These are phyloP conservation scores for Myxozyma lipomycoides DNA, from an alignment of 805 yeast genomes.

Conservation along the genomic window DNA sequence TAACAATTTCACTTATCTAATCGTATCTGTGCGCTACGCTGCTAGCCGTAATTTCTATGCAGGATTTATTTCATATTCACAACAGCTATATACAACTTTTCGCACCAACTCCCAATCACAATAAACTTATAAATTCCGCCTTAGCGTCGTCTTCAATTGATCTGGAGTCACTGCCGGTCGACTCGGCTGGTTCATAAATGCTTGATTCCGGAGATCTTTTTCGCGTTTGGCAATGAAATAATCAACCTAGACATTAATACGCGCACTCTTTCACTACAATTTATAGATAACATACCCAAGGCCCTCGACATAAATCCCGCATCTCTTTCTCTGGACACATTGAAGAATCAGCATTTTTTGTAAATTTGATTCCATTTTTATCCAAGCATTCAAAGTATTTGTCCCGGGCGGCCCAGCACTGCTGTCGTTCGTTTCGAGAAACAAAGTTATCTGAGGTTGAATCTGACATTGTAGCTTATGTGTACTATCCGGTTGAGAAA, in stretches of 20 bases:
- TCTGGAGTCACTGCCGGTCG: not conserved
- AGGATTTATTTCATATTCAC: too few species aligned
- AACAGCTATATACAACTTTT: too few species aligned
- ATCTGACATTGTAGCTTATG: not conserved
- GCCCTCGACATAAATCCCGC: constrained; percentile 3
- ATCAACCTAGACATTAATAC: constrained; percentile 6
- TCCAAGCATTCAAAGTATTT: constrained; percentile 70
- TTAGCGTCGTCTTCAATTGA: not conserved
- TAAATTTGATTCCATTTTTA: constrained; percentile 48
- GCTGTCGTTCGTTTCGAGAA: constrained; percentile 7
- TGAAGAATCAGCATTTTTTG: not conserved
- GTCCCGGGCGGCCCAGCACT: constrained; percentile 92
- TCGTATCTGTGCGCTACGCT: too few species aligned
- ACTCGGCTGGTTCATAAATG: not conserved
- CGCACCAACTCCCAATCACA: too few species aligned
- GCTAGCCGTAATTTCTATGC: too few species aligned
- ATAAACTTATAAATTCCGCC: not conserved
- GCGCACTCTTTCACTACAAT: not conserved
- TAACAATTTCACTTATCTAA: too few species aligned
- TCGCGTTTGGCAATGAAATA: constrained; percentile 13
- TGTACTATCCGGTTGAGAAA: too few species aligned
- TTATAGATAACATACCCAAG: constrained; percentile 7
- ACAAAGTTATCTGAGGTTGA: not conserved
- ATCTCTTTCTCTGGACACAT: not conserved
- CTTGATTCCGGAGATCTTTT: constrained; percentile 4